A percentile compares a stretch with the other conserved stretches of the same genome.
Conservation (phyloP, 768 basidiomycete species). For the Lenzites betulinus region DNA sequence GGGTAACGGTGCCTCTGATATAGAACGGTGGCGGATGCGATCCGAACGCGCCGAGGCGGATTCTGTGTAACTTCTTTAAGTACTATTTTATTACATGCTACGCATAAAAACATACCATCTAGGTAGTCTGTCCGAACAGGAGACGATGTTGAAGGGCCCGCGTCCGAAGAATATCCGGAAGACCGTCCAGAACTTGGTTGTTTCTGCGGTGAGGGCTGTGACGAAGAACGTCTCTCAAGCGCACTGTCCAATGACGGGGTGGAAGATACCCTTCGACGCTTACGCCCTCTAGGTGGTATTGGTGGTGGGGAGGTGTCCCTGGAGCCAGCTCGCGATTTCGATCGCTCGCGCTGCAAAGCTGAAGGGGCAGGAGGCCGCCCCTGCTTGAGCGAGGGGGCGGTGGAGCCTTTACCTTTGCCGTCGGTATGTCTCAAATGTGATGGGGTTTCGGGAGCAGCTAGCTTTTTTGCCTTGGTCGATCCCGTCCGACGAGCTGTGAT, state of each 20-base stretch:
- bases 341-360: not conserved
- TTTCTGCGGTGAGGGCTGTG: not conserved
- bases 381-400: not conserved
- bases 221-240: not conserved
- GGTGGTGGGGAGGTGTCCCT: slow-evolving; percentile 3
- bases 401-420: not conserved
- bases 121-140: slow-evolving; percentile 3
- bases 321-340: not conserved
- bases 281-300: slow-evolving; percentile 1
- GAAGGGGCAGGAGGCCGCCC: not conserved
- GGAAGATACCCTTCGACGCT: slow-evolving; percentile 15
- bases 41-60: not conserved
- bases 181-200: not conserved
- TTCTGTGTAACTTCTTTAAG: not conserved
- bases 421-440: not conserved
- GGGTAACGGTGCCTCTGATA: slow-evolving; percentile 5
- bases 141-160: slow-evolving; percentile 8
- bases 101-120: slow-evolving; percentile 11
- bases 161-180: slow-evolving; percentile 5
- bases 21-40: not conserved
- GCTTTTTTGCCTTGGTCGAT: not conserved
- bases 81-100: not conserved
- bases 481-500: not conserved
- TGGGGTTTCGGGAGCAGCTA: not conserved
- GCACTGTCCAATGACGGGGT: slow-evolving; percentile 6